These are phyloP conservation scores for Marasmius fiardii DNA, from an alignment of 1,284 basidiomycete species.

Conservation along the genomic window DNA sequence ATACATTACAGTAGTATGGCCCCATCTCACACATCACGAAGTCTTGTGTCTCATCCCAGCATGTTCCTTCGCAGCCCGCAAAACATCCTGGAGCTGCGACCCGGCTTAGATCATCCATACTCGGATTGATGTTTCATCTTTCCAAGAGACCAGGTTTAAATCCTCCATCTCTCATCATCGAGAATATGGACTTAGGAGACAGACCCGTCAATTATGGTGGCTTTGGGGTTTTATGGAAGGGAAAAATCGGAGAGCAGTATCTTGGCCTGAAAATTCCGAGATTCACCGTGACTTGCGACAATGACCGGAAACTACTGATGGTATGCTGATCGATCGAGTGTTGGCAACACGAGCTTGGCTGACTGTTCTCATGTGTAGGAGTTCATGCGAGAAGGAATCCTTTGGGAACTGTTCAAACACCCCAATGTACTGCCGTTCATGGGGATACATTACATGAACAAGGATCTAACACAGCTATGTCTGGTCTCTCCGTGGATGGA, in stretches of 20 bases:
- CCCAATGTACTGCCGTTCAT: not conserved
- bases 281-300: not conserved
- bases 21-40: not conserved
- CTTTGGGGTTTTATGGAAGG: conserved; percentile 1
- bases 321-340: not conserved
- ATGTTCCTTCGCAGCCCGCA: not conserved
- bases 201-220: not conserved
- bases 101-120: not conserved
- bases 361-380: no score
- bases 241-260: not conserved
- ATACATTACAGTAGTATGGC: not conserved
- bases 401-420: not conserved
- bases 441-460: not conserved
- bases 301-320: not conserved
- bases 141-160: not conserved
- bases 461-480: not conserved
- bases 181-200: conserved; percentile 3
- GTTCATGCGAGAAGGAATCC: not conserved
- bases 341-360: not conserved
- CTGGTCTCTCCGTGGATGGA: conserved; percentile 27
- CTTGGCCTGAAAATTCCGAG: not conserved
- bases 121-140: not conserved
- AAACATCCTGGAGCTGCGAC: not conserved
- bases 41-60: no score
- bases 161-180: not conserved